These are phyloP conservation scores for Trapa bicornis DNA, from an alignment of 345 rosid species.

Conservation along the genomic window DNA sequence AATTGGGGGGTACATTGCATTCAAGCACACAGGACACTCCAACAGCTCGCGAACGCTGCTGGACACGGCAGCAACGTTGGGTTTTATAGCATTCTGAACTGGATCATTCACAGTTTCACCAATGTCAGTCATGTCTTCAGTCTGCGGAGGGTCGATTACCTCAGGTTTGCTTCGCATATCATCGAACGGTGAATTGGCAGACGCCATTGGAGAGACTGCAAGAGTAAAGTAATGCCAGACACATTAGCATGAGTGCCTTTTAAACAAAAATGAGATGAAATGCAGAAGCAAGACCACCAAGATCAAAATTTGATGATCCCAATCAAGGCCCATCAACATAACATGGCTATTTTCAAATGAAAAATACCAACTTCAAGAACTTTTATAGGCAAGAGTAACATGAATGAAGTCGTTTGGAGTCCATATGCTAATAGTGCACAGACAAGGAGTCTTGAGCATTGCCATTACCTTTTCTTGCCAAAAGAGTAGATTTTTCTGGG, in stretches of 20 bases:
- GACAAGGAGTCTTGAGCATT: neutral
- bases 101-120: slow-evolving; percentile 46
- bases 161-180: slow-evolving; percentile 52
- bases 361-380: neutral
- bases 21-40: slow-evolving; percentile 82
- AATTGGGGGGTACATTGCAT: slow-evolving; percentile 83
- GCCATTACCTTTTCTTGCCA: neutral
- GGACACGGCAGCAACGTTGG: slow-evolving; percentile 38
- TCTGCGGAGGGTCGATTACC: slow-evolving; percentile 55
- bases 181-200: slow-evolving; percentile 41
- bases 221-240: neutral
- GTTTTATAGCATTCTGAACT: slow-evolving; percentile 34
- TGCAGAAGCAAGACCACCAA: too few species aligned
- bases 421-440: neutral
- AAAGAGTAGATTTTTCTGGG: neutral
- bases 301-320: neutral
- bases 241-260: neutral
- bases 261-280: neutral
- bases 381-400: too few species aligned
- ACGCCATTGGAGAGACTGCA: slow-evolving; percentile 30
- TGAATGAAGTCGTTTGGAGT: neutral
- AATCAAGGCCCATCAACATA: neutral
- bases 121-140: slow-evolving; percentile 36
- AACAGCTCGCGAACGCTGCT: slow-evolving; percentile 69
- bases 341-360: too few species aligned